Base-by-base conservation (phyloP, 352 stramenopile genomes). In the Aphanomyces euteiches region DNA sequence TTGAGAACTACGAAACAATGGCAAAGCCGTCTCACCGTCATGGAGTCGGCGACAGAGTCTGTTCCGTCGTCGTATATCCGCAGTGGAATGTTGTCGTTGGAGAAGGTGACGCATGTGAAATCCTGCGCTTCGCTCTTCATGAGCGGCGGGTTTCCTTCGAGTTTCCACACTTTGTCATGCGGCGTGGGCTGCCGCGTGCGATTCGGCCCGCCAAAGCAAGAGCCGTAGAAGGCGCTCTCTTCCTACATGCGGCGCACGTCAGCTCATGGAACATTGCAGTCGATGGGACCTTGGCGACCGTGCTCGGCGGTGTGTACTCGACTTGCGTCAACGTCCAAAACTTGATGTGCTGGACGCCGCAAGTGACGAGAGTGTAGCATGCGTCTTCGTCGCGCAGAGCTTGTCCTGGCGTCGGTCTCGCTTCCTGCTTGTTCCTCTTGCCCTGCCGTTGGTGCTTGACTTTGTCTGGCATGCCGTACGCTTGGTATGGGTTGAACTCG, bases 71-170 rank as follows among this genome's bases (percentile, higher is more conserved):
- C 81, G 64, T 87, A 88, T 40, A 80, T 57, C 39, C 86, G 87
- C 0, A 90, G 41, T 34, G 81, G 81, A 10, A 81, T 78, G 2
- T 81, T 88, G 67, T 91, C 81, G 60, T 90, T 82, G n/a, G 88
- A 79, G 64, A 90, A 91, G 7, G 77, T 76, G 34, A 90, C 68
- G 56, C 74, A 84, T 15, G 78, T 87, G 40, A 91, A 91, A 57
- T 91, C 82, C 75, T 91, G 84, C 6, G 88, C 78, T 47, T 89
- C 82, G 37, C 80, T 82, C 53, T 91, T 77, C 63, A 91, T 89
- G 15, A 83, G 87, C 15, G 84, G 84, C 3, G 88, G 79, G 57
- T 89, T 90, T 6, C 84, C 84, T 59, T 91, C 82, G 37, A 91
- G 78, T 63, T 85, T 88, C 84, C 84, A 91, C 47, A 87, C 76